Base-by-base conservation (phyloP, 768 basidiomycete species). In the Boletus huronensis region DNA sequence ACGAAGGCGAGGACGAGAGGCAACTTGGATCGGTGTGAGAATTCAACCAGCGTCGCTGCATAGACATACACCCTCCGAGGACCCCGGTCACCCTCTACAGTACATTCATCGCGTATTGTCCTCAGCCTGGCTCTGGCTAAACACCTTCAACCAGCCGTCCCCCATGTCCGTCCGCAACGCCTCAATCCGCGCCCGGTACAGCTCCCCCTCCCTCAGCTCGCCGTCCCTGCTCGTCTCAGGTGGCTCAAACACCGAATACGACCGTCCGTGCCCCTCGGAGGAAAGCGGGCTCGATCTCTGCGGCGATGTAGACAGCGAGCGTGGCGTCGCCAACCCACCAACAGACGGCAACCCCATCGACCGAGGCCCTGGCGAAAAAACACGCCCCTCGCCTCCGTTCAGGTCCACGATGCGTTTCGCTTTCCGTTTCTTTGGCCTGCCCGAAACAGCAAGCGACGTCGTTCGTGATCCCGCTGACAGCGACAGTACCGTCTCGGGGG, bases 111-210 rank as follows among this genome's bases (percentile, higher is more conserved):
- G 35, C 2, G 21, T 42, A 43, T 35, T 35, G n/a, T 28, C 49
- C 29, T 49, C 59, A 3, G 50, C 58, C 44, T 78, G 78, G 34
- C 83, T 83, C 74, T 89, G 86, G 55, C 82, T 88, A 63, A 88
- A 85, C 32, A 93, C 90, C 69, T 87, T 88, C 64, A 95, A 64
- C 91, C 90, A 95, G 10, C 85, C 84, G 23, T 94, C 93, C 2
- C 93, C 93, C 79, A 94, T 92, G 64, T 95, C 93, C 55, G 82
- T 79, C 69, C 90, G 84, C 68, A 95, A 63, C 17, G 85, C 85
- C 75, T 94, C 93, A 48, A 95, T 87, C 62, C 79, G 79, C 52
- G 82, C 80, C 44, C 93, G 79, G 68, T 88, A 91, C 41, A 83
- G 79, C 53, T 91, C 91, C 25, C 80, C 87, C 58, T 81, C 78